Evolutionary conservation across 495 filamentous ascomycete genomes (phyloP).

Genomic region (Penicillium pulvis): DNA sequence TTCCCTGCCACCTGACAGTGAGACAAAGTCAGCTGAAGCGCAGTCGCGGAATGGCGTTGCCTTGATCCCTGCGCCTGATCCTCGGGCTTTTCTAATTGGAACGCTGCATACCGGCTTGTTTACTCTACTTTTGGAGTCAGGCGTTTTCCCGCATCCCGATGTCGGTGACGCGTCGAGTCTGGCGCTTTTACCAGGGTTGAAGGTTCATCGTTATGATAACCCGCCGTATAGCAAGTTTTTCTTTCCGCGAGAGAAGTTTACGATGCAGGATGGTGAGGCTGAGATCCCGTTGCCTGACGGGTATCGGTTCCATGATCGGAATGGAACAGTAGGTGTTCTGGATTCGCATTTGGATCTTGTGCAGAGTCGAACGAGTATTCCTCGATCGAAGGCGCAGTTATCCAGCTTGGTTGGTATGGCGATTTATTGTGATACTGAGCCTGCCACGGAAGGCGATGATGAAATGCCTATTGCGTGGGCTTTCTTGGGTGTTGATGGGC

Average conservation of each 20-base stretch:
- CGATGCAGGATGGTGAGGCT: not conserved
- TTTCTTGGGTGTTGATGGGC: conserved; percentile 51
- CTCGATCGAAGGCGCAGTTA: conserved; percentile 33
- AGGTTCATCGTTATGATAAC: conserved; percentile 38
- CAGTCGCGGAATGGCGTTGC: conserved; percentile 12
- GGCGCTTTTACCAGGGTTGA: conserved; percentile 19
- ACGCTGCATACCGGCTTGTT: conserved; percentile 37
- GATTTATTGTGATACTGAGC: conserved; percentile 28
- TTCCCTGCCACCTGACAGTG: conserved; percentile 8
- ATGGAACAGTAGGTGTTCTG: conserved; percentile 28
- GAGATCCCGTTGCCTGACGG: conserved; percentile 28
- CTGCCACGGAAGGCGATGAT: conserved; percentile 2
- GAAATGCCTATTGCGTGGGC: conserved; percentile 45
- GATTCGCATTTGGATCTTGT: conserved; percentile 39
- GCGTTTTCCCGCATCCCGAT: conserved; percentile 6
- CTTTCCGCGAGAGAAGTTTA: conserved; percentile 24
- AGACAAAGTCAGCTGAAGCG: not conserved
- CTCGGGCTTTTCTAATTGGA: conserved; percentile 39
- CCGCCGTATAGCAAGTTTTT: conserved; percentile 40
- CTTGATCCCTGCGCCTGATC: conserved; percentile 29
- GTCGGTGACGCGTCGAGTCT: conserved; percentile 3
- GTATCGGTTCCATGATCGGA: conserved; percentile 33
- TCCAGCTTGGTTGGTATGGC: conserved; percentile 35
- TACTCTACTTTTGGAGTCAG: conserved; percentile 21
- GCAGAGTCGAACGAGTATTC: conserved; percentile 42